A percentile compares a stretch with the other conserved stretches of the same genome.
These are phyloP conservation scores for Pythium phragmiticola DNA, from an alignment of 352 stramenopile species.

Conservation along the genomic window DNA sequence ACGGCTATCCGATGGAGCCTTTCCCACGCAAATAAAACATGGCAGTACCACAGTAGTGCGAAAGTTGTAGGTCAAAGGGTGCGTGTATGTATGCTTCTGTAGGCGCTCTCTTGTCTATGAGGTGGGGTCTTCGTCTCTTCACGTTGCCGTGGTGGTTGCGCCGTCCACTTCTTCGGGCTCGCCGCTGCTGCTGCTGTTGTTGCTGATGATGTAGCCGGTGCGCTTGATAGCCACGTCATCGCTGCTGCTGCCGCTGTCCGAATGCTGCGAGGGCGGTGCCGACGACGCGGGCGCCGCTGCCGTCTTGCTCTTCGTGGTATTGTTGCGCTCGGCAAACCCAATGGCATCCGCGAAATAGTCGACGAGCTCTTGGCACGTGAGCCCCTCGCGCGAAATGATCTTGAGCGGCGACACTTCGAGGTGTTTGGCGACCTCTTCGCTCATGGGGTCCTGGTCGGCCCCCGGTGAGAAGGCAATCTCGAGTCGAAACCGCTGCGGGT, in stretches of 20 bases:
- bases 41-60: too few species aligned
- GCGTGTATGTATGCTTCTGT: background rate
- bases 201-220: slow-evolving; percentile 53
- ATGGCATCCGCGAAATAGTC: slow-evolving; percentile 83
- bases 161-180: slow-evolving; percentile 31
- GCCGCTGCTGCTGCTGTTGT: slow-evolving; percentile 53
- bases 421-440: slow-evolving; percentile 53
- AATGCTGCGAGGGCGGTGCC: slow-evolving; percentile 13
- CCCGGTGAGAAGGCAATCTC: slow-evolving; percentile 86
- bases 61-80: too few species aligned
- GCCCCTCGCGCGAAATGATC: slow-evolving; percentile 79
- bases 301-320: slow-evolving; percentile 28
- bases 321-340: slow-evolving; percentile 65
- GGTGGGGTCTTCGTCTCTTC: background rate
- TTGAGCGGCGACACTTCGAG: slow-evolving; percentile 73
- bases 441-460: slow-evolving; percentile 71
- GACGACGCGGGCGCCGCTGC: slow-evolving; percentile 19
- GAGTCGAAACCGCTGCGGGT: slow-evolving; percentile 79
- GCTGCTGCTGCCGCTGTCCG: slow-evolving; percentile 26
- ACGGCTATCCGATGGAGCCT: slow-evolving; percentile 11
- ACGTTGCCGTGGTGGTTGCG: background rate
- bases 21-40: background rate
- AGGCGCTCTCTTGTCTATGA: background rate
- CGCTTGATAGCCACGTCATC: slow-evolving; percentile 40
- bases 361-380: slow-evolving; percentile 82